Base-by-base conservation (phyloP, 148 eudicot species). In the Polygonum maritimum region DNA sequence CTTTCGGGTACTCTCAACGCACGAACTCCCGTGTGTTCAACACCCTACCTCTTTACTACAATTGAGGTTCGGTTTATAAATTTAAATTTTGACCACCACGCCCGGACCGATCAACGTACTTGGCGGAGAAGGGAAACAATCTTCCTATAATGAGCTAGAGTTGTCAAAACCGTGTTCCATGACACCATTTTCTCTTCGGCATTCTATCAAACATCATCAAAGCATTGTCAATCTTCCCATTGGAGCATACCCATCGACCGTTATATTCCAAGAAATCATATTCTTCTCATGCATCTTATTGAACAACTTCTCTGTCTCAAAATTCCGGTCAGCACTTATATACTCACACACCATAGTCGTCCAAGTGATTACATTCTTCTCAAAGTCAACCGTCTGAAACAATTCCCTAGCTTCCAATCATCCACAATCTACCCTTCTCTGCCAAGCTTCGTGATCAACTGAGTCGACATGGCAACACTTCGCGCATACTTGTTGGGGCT, bases 301-400 rank as follows among this genome's bases (percentile, higher is more conserved):
- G 71, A 85, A 85, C 19, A 82, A 71, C 76, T 58, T 73, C 76
- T 82, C 77, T 2, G 85, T 85, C 18, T 80, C 82, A 0, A 69
- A 74, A 26, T 81, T 45, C 57, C 33, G 75, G 71, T 55, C 8
- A 26, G 41, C 52, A 52, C 76, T 76, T 4, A 87, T 16, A 69
- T 83, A 85, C 13, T 78, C 88, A 11, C 79, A 63, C n/a, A 85
- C 65, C 84, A 85, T 85, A 26, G 86, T 77, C 2, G 84, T 87
- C 84, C 86, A 87, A 57, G 84, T 69, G 51, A 84, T 83, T 60
- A 81, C 85, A 79, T 82, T 82, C 76, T 87, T 82, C 39, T 48
- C 40, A n/a, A 83, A 79, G 55, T 82, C 82, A 33, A 41, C 74
- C 38, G 82, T 74, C 9, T 84, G 82, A 75, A 81, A 81, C 77